Base-by-base conservation (phyloP, 2,329 filamentous ascomycete species). In the Pyricularia sp. region DNA sequence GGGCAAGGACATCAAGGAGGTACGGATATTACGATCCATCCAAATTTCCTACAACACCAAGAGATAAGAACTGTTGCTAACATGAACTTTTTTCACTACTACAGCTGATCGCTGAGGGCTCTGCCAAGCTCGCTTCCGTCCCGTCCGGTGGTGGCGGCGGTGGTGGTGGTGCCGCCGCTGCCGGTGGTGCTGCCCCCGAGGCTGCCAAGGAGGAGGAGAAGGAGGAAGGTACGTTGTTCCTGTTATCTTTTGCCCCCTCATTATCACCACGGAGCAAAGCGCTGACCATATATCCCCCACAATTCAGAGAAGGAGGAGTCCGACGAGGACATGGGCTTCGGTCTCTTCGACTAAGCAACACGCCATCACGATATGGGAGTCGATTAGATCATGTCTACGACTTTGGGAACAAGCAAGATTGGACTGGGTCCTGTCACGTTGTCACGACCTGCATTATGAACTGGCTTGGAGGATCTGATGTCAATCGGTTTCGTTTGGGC, bases 61-160 rank as follows among this genome's bases (percentile, higher is more conserved):
- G 3, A 40, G 16, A 40, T 3, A 24, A 35, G 19, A 8, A n/a
- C 2, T n/a, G 12, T 30, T 3, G 19, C 22, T 28, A 19, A 30
- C 22, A 4, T 28, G 24, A 26, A 49, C 55, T 31, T 19, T 7
- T 40, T 40, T 53, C 26, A 26, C 4, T 61, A 12, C 2, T 69
- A 68, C 73, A 97, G 94, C 83, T 99, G 81, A 97, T 99, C 79
- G 74, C 90, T 74, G 86, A 93, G 81, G 94, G 94, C 77, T 87
- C 90, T 71, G 76, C 83, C 80, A 99, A 99, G 88, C 91, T 99
- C 75, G 94, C 94, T 74, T 97, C 93, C 81, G 93, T 99, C 76
- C 93, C 94, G 80, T 91, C 90, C 75, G 94, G 93, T 75, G 93
- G 93, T 79, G 85, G 82, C 75, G 91, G 87, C 77, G 90, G 84